phyloP scores from a whole-genome alignment of 768 basidiomycete genomes.

The Antrodiella citrinella region DNA sequence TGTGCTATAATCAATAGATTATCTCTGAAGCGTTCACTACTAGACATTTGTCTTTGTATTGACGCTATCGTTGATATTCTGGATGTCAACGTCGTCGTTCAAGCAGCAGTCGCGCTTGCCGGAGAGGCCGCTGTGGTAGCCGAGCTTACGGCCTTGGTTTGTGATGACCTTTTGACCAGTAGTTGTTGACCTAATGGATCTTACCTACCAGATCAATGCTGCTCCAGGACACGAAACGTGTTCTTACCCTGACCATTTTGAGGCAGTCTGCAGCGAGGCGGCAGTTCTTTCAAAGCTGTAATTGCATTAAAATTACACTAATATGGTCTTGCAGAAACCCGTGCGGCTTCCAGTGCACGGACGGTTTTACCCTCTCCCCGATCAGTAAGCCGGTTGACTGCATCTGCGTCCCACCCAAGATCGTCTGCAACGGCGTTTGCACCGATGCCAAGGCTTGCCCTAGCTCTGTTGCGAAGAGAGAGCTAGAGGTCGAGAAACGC shows the following conservation, averaged over 20 bases:
- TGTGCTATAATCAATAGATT: background rate
- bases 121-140: slow-evolving; percentile 24
- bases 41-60: slow-evolving; percentile 38
- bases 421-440: slow-evolving; percentile 42
- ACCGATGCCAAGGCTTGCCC: slow-evolving; percentile 12
- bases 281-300: background rate
- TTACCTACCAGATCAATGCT: slow-evolving; percentile 18
- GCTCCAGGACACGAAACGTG: slow-evolving; percentile 22
- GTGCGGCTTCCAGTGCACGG: slow-evolving; percentile 36
- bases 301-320: background rate
- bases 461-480: slow-evolving; percentile 17
- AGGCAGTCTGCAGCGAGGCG: slow-evolving; percentile 26
- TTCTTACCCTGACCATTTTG: slow-evolving; percentile 33
- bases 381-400: slow-evolving; percentile 29
- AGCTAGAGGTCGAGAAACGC: slow-evolving; percentile 19
- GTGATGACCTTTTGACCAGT: slow-evolving; percentile 1
- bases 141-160: slow-evolving; percentile 29
- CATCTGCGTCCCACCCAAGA: slow-evolving; percentile 31
- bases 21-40: background rate
- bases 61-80: slow-evolving; percentile 31
- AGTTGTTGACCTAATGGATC: background rate
- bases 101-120: slow-evolving; percentile 21
- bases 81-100: slow-evolving; percentile 22
- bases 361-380: slow-evolving; percentile 29
- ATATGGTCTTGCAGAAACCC: slow-evolving; percentile 19